Evolutionary conservation across 345 rosid species (phyloP).

Genomic region (Kernera saxatilis): DNA sequence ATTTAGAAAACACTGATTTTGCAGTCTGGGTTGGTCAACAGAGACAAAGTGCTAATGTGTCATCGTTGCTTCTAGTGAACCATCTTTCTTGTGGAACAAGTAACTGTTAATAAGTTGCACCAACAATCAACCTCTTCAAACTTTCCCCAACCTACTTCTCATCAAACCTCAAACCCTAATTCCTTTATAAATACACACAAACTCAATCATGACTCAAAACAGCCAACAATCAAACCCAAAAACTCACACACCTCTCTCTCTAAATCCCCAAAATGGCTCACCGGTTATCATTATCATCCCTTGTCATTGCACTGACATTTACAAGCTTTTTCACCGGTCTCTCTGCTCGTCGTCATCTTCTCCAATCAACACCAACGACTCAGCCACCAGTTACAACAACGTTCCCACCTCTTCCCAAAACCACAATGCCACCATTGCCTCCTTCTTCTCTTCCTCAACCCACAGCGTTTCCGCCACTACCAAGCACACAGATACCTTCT

Average conservation of each 20-base stretch:
- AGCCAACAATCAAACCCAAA: neutral
- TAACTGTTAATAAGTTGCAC: constrained; percentile 7
- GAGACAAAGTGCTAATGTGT: too few species aligned
- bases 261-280: neutral
- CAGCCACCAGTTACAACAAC: constrained; percentile 9
- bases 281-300: neutral
- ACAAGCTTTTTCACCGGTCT: constrained; percentile 13
- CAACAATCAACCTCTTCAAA: neutral
- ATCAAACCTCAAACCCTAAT: constrained; percentile 2
- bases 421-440: constrained; percentile 3
- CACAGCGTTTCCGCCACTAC: constrained; percentile 18
- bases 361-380: constrained; percentile 6
- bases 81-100: constrained; percentile 1
- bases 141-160: neutral
- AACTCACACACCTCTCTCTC: neutral
- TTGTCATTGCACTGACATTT: constrained; percentile 16
- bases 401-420: constrained; percentile 9
- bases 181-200: constrained; percentile 8
- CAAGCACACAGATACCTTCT: constrained; percentile 12
- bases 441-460: neutral
- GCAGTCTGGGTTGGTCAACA: too few species aligned
- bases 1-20: too few species aligned
- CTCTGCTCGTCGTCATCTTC: constrained; percentile 18
- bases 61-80: neutral
- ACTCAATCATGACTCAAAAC: neutral